These are phyloP conservation scores for Aspergillus mulundensis DNA, from an alignment of 495 filamentous ascomycete genomes.

Conservation along the genomic window DNA sequence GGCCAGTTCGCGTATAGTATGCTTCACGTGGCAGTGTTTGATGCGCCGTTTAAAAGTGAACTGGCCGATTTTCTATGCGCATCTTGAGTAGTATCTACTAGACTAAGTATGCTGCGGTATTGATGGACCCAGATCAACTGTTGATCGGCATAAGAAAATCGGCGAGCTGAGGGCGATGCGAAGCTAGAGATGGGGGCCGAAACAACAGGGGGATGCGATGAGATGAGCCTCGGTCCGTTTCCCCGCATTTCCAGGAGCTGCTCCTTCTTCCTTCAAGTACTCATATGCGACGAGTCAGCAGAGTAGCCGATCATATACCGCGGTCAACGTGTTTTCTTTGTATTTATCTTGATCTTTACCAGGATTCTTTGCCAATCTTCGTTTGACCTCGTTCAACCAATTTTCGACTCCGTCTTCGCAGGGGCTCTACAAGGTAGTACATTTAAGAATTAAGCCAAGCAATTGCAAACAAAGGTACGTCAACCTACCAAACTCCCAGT, in stretches of 20 bases:
- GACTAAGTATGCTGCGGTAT: too few species aligned
- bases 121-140: not conserved
- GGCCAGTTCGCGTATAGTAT: too few species aligned
- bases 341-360: not conserved
- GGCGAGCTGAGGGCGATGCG: not conserved
- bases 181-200: not conserved
- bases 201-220: not conserved
- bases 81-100: too few species aligned
- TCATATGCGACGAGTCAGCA: not conserved
- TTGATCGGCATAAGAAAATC: not conserved
- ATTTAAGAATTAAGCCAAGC: too few species aligned
- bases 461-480: not conserved
- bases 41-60: too few species aligned
- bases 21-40: too few species aligned
- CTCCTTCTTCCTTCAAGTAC: not conserved
- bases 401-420: not conserved
- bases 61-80: too few species aligned
- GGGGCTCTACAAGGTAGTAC: too few species aligned
- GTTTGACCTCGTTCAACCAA: not conserved
- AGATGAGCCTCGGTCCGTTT: constrained; percentile 18
- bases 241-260: constrained; percentile 24
- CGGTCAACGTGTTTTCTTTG: not conserved
- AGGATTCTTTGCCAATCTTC: not conserved
- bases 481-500: not conserved
- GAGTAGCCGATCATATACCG: not conserved